phyloP scores from a whole-genome alignment of 495 filamentous ascomycete genomes.

The Aspergillus biplanus region DNA sequence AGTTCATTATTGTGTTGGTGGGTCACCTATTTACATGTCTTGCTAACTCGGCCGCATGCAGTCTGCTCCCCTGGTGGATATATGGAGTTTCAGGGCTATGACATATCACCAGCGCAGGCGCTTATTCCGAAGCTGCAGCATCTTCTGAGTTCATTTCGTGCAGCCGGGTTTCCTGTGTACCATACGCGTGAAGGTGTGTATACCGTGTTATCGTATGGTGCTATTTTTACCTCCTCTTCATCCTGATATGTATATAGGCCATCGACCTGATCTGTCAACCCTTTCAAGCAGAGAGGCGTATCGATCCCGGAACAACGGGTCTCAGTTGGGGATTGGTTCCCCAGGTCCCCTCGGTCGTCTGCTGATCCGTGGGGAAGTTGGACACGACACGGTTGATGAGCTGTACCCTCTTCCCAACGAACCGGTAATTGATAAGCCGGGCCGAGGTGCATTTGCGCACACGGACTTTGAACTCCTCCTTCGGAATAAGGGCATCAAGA shows the following conservation, averaged over 20 bases:
- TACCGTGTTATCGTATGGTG: background rate
- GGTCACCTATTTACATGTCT: background rate
- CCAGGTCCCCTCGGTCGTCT: conserved; percentile 64
- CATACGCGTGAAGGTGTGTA: conserved; percentile 63
- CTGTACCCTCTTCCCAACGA: conserved; percentile 58
- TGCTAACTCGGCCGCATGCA: conserved; percentile 27
- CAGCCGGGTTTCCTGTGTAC: conserved; percentile 63
- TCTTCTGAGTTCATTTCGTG: conserved; percentile 61
- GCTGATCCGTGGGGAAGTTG: conserved; percentile 64
- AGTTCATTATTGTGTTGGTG: background rate
- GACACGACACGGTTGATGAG: conserved; percentile 65
- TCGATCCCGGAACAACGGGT: conserved; percentile 57
- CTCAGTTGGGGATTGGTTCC: conserved; percentile 62
- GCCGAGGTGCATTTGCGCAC: conserved; percentile 65
- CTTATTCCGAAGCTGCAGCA: conserved; percentile 59
- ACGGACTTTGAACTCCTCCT: conserved; percentile 66
- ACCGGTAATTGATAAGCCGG: conserved; percentile 70
- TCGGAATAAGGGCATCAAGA: conserved; percentile 64
- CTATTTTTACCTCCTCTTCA: conserved; percentile 21
- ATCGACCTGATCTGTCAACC: conserved; percentile 63
- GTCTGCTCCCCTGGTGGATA: conserved; percentile 64
- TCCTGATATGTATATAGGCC: conserved; percentile 39
- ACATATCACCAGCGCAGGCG: conserved; percentile 53
- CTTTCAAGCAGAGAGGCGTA: conserved; percentile 58
- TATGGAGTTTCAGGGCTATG: conserved; percentile 62